A percentile compares a stretch with the other conserved stretches of the same genome.
These are phyloP conservation scores for Carex myosuroides DNA, from an alignment of 176 grass and related monocot genomes.

Conservation along the genomic window DNA sequence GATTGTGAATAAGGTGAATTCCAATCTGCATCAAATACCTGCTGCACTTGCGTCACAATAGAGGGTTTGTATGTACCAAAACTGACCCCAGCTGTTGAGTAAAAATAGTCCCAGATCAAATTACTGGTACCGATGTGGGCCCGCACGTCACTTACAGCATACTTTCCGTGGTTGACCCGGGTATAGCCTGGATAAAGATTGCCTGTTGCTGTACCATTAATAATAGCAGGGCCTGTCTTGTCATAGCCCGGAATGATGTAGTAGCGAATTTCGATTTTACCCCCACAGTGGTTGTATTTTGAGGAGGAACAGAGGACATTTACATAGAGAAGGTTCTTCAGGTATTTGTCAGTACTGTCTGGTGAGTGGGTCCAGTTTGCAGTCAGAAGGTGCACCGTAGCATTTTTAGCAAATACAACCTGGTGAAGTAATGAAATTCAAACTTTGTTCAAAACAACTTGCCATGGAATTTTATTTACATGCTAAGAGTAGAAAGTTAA, in stretches of 20 bases:
- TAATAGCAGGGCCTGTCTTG: conserved; percentile 44
- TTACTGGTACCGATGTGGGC: conserved; percentile 84
- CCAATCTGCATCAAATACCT: conserved; percentile 81
- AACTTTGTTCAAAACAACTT: not conserved
- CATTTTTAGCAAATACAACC: conserved; percentile 68
- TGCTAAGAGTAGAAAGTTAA: not conserved
- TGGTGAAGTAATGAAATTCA: conserved; percentile 19
- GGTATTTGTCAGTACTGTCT: conserved; percentile 52
- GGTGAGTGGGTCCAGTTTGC: conserved; percentile 82
- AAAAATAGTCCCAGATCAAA: conserved; percentile 94
- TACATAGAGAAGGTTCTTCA: conserved; percentile 74
- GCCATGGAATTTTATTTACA: not conserved
- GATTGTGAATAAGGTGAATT: conserved; percentile 56
- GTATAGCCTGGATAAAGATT: conserved; percentile 53
- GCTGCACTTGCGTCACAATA: conserved; percentile 60
- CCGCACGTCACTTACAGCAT: conserved; percentile 54
- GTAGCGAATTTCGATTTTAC: conserved; percentile 67
- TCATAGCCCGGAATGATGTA: conserved; percentile 64
- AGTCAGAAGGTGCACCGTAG: conserved; percentile 59
- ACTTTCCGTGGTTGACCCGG: conserved; percentile 85
- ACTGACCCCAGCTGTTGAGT: conserved; percentile 76
- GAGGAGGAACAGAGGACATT: conserved; percentile 63
- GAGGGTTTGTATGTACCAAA: conserved; percentile 61
- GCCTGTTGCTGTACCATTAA: conserved; percentile 25
- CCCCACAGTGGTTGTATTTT: conserved; percentile 50